A percentile compares a stretch with the other conserved stretches of the same genome.
Conservation (phyloP, 352 stramenopile species). For the Phytophthora tentaculata region DNA sequence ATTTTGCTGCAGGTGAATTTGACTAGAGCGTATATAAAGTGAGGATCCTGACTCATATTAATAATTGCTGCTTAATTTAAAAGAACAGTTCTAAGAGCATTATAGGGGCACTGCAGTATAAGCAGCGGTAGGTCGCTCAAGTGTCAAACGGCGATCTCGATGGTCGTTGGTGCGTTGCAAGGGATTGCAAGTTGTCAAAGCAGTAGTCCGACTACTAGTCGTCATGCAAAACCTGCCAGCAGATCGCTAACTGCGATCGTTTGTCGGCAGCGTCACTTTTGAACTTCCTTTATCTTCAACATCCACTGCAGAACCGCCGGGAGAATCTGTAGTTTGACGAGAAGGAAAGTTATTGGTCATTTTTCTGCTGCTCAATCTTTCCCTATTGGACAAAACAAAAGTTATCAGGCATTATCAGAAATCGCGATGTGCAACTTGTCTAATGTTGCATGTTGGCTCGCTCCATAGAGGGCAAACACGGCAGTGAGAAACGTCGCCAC, state of each 20-base stretch:
- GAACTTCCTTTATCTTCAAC: conserved; percentile 62
- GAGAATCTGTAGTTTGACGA: conserved; percentile 26
- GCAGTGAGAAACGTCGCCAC: conserved; percentile 1
- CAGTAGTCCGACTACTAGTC: no score
- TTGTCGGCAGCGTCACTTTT: conserved; percentile 67
- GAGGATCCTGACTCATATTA: no score
- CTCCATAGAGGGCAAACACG: background rate
- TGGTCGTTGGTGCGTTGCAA: no score
- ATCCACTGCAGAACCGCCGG: conserved; percentile 28
- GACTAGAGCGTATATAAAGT: no score
- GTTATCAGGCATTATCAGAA: background rate
- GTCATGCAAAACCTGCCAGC: no score
- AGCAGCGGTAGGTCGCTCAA: no score
- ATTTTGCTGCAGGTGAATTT: no score
- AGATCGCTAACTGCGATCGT: conserved; percentile 21
- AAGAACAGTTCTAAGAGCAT: no score
- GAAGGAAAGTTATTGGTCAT: background rate
- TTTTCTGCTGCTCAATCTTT: background rate
- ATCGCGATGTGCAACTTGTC: conserved; percentile 1
- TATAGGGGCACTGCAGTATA: no score
- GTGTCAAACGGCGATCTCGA: no score
- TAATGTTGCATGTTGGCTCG: background rate
- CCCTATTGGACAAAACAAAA: background rate
- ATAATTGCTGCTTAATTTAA: no score
- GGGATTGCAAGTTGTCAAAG: no score